Base-by-base conservation (phyloP, 345 rosid genomes). In the Citropsis articulata region DNA sequence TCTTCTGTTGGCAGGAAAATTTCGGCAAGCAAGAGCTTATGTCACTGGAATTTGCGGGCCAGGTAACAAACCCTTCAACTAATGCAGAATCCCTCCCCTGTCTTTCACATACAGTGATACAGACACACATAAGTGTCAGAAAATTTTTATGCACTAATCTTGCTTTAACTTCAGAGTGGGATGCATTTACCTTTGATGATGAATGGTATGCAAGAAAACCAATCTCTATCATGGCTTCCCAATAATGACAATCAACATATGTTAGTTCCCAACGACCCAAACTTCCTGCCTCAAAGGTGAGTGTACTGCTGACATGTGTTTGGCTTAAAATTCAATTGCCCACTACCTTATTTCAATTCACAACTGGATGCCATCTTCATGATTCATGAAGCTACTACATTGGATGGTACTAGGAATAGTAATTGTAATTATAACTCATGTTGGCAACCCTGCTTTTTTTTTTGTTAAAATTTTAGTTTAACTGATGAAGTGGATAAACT, bases 171-270 rank as follows among this genome's bases (percentile, higher is more conserved):
- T 83, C 91, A 89, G 80, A 80, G 75, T 65, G 90, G 89, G 66
- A 86, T 92, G 83, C 85, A 86, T 59, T 82, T 88, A n/a, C 91
- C 94, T 73, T 69, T 85, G 77, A 81, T 80, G 75, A 90, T 90
- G 84, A 88, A 82, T 71, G 91, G 87, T 66, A 66, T 88, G 86
- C 94, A 89, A 85, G 93, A 88, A 81, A 85, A 83, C 64, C 92
- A 88, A 59, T 85, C 91, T 0, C 48, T 89, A 21, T 76, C 93
- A 10, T 94, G 98, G 98, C 90, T 88, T 82, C 88, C 92, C 13
- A 87, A 84, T 40, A 85, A 82, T 67, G 94, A 89, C 72, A 88
- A 81, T 81, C 96, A 87, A 75, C 90, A 88, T 38, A 66, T 87
- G 25, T 69, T 93, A 55, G 80, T 91, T 81, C 85, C 87, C 61